These are phyloP conservation scores for Russula vinacea DNA, from an alignment of 768 basidiomycete genomes.

Conservation along the genomic window DNA sequence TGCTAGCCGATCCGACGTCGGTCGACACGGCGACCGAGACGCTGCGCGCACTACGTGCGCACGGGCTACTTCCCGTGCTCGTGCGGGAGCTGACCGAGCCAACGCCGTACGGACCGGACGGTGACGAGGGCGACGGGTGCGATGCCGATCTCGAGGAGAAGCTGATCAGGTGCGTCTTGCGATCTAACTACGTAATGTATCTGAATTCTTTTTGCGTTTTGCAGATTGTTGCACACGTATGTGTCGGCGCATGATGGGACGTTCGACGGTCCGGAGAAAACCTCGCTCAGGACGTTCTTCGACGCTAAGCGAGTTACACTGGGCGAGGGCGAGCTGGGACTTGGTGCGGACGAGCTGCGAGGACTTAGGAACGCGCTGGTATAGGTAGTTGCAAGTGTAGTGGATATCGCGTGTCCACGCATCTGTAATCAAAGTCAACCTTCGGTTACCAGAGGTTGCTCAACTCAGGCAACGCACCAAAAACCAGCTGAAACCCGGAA, in stretches of 20 bases:
- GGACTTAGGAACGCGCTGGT: slow-evolving; percentile 14
- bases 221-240: slow-evolving; percentile 29
- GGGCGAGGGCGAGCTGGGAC: slow-evolving; percentile 14
- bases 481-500: too few relatives aligned
- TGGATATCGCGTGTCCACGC: not conserved
- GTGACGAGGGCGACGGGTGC: slow-evolving; percentile 55
- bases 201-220: too few relatives aligned
- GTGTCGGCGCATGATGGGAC: slow-evolving; percentile 22
- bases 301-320: not conserved
- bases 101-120: slow-evolving; percentile 63
- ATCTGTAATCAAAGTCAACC: too few relatives aligned
- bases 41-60: slow-evolving; percentile 46
- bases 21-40: slow-evolving; percentile 50
- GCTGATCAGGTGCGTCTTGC: slow-evolving; percentile 45
- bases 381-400: not conserved
- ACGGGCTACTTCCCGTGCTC: slow-evolving; percentile 49
- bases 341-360: slow-evolving; percentile 11
- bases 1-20: slow-evolving; percentile 54
- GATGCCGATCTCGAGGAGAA: slow-evolving; percentile 70
- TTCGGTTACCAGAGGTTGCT: too few relatives aligned
- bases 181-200: not conserved
- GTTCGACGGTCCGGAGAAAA: slow-evolving; percentile 24
- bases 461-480: too few relatives aligned
- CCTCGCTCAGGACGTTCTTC: slow-evolving; percentile 17
- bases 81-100: slow-evolving; percentile 54